Evolutionary conservation across 495 filamentous ascomycete genomes (phyloP).

Genomic region (Eremomyces bilateralis): DNA sequence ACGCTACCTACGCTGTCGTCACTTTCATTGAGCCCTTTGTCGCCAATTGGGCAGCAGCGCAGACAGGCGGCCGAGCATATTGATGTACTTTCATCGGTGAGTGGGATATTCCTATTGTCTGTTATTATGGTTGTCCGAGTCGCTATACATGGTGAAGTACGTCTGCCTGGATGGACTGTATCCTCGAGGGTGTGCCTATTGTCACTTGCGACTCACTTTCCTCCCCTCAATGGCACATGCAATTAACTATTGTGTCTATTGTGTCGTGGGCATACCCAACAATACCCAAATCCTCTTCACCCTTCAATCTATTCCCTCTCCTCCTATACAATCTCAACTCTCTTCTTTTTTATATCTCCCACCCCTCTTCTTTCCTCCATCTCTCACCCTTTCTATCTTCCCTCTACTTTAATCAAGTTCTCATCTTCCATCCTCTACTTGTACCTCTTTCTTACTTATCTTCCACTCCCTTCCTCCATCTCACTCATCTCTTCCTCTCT

Average conservation of each 20-base stretch:
- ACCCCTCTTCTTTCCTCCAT: too few species aligned
- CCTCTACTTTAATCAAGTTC: too few species aligned
- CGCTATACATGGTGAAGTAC: too few species aligned
- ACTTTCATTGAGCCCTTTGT: conserved; percentile 27
- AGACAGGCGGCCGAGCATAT: conserved; percentile 31
- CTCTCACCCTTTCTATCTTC: conserved; percentile 7
- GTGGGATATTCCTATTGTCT: conserved; percentile 22
- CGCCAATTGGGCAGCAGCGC: conserved; percentile 41
- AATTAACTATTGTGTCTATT: background rate
- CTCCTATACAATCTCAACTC: too few species aligned
- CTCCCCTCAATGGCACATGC: background rate
- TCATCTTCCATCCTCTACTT: too few species aligned
- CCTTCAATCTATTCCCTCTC: too few species aligned
- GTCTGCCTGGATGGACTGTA: background rate
- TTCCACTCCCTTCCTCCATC: too few species aligned
- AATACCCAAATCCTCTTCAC: too few species aligned
- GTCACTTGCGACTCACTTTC: background rate
- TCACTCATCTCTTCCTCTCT: too few species aligned
- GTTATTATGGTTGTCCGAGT: background rate
- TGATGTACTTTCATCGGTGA: conserved; percentile 28
- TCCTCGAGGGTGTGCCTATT: conserved; percentile 1
- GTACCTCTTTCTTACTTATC: too few species aligned
- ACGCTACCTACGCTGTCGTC: conserved; percentile 21
- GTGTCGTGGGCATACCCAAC: too few species aligned
- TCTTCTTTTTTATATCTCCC: too few species aligned